Evolutionary conservation across 495 filamentous ascomycete species (phyloP).

Genomic region (Trypethelium eluteriae): DNA sequence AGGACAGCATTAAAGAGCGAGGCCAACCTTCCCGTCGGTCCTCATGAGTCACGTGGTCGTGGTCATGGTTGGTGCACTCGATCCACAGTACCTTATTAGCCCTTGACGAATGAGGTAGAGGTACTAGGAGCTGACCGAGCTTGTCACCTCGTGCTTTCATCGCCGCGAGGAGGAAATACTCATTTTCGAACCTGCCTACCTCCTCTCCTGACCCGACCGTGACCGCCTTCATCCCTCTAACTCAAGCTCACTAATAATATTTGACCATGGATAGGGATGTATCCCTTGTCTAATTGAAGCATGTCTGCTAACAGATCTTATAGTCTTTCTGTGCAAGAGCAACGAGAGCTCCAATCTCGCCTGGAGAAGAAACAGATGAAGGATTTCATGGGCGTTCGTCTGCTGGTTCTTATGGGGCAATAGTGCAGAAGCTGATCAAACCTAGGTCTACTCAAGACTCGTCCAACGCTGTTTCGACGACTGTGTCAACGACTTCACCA

Average conservation of each 20-base stretch:
- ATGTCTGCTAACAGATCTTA: conserved; percentile 3
- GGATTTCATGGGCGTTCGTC: conserved; percentile 88
- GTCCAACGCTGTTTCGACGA: conserved; percentile 93
- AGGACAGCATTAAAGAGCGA: conserved; percentile 4
- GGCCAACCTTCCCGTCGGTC: conserved; percentile 4
- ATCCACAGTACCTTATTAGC: background rate
- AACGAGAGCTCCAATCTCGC: conserved; percentile 81
- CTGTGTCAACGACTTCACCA: conserved; percentile 97
- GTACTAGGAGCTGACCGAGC: background rate
- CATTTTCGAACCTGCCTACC: background rate
- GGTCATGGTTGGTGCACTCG: background rate
- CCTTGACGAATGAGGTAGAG: background rate
- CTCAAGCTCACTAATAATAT: too few relatives aligned
- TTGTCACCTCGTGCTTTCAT: background rate
- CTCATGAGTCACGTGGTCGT: background rate
- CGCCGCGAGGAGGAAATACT: background rate
- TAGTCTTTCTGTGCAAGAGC: conserved; percentile 71
- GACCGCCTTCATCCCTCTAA: background rate
- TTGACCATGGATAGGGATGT: conserved; percentile 18
- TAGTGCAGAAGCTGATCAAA: conserved; percentile 2
- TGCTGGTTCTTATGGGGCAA: conserved; percentile 15
- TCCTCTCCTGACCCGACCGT: background rate
- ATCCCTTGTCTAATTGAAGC: conserved; percentile 2
- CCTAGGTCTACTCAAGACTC: conserved; percentile 90
- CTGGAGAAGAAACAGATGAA: conserved; percentile 97